Evolutionary conservation across 2,329 filamentous ascomycete species (phyloP), one percentile per base, ranked within the genome.

Genomic region (Raffaelea arxii): DNA sequence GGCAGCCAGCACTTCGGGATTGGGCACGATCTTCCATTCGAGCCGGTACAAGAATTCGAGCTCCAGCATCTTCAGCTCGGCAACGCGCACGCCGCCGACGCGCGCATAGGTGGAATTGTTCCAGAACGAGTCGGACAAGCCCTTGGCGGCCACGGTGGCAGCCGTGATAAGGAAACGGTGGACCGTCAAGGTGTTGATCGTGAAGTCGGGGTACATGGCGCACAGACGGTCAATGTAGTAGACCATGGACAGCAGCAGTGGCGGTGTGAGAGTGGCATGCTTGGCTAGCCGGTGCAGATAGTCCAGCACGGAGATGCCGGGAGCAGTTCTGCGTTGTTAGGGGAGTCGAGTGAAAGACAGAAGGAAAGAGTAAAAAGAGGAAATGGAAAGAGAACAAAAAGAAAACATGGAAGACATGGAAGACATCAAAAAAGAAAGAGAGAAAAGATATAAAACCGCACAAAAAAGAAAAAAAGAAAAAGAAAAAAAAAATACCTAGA

Each of bases 181-280:
- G 3, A 98, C 91, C 0, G 92, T 98, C 19, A 98, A 73, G 41
- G 88, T 95, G 61, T 90, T 95, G 56, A 98, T 94, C 24, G 90
- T 96, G 63, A 98, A 98, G 41, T 91, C 86, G 3, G 87, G 85
- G 62, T 96, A 98, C 49, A 94, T 72, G 11, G 86, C 83, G 65
- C 91, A 98, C 21, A 98, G 75, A 25, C 89, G 83, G 66, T 98
- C 92, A 58, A 98, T 97, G 59, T 97, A 98, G 62, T 94, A 98
- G 48, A 98, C 92, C 88, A 98, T 97, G 56, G 90, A 92, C 30
- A 98, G 78, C n/a, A 98, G 74, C 43, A 98, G 84, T 1, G 92
- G 91, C 12, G 92, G 90, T 6, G 88, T 89, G 3, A 98, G 74
- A 0, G 91, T 96, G 23, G 92, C 92, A 62, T 98, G 92, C 49